phyloP scores from a whole-genome alignment of 2,329 filamentous ascomycete genomes.

The Calonectria naviculata region DNA sequence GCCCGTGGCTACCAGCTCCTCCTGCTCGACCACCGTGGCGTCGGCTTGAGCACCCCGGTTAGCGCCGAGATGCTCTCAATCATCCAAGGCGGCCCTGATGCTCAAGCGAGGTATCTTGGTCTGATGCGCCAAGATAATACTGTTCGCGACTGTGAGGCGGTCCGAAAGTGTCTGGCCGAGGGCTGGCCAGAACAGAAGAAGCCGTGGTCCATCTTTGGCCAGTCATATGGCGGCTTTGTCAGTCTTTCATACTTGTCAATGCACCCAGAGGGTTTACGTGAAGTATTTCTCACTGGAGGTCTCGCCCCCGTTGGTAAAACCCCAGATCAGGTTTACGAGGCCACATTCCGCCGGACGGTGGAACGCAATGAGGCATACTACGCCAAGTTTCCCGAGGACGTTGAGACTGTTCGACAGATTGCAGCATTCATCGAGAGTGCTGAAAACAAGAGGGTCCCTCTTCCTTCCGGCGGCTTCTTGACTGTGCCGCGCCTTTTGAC shows the following conservation, averaged over 20 bases:
- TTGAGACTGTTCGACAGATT: constrained; percentile 74
- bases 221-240: constrained; percentile 94
- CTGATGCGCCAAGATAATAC: constrained; percentile 91
- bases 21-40: constrained; percentile 91
- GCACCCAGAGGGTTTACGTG: constrained; percentile 80
- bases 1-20: constrained; percentile 87
- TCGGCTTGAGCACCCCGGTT: constrained; percentile 85
- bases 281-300: constrained; percentile 88
- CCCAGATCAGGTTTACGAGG: constrained; percentile 80
- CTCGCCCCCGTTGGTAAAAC: constrained; percentile 79
- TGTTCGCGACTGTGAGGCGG: constrained; percentile 88
- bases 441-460: constrained; percentile 60
- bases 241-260: constrained; percentile 85
- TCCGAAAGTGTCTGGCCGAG: constrained; percentile 78
- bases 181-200: constrained; percentile 76
- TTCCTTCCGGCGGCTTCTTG: constrained; percentile 79
- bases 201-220: constrained; percentile 88
- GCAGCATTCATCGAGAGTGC: constrained; percentile 69
- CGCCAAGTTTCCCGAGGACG: constrained; percentile 85
- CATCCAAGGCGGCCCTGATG: constrained; percentile 67
- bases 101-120: constrained; percentile 84
- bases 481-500: constrained; percentile 81
- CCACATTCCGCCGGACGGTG: constrained; percentile 75
- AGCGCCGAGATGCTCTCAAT: constrained; percentile 75
- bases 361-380: constrained; percentile 85